Base-by-base conservation (phyloP, 2,329 filamentous ascomycete genomes). In the Microdochium trichocladiopsis region DNA sequence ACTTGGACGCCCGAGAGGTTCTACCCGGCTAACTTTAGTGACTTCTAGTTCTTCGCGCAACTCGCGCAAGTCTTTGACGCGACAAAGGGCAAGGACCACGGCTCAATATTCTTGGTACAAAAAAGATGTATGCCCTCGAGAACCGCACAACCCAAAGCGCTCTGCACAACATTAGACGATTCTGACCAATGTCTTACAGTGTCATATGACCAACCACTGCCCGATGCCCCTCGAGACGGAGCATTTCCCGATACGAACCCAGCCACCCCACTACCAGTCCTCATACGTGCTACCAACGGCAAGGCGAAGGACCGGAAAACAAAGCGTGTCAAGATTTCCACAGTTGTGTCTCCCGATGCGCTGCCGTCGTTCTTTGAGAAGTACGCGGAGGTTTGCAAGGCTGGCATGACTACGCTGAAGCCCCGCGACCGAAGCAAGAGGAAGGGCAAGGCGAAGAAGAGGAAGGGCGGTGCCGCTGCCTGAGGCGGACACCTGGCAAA, bases 301-400 rank as follows among this genome's bases (percentile, higher is more conserved):
- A 88, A 87, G 64, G 79, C 74, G 50, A 83, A 79, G 61, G 74
- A 71, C 56, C 76, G 78, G 56, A 76, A 78, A 52, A 68, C 74
- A 41, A 68, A 77, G 52, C 85, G 86, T 58, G 71, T 88, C 59
- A 95, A 92, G 69, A 66, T 96, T 24, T 90, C 89, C 2, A 97
- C 94, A 0, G 70, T 96, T 0, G 91, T 97, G 1, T 78, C 87
- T 52, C 82, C 87, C 1, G 82, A 86, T 53, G 82, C 87, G 4
- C 68, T 97, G 11, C 91, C 95, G 51, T 74, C 69, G 0, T 99
- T 99, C 65, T 99, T 91, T 68, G 73, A 76, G 25, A 79, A 82
- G 50, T 99, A 97, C 72, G 92, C 91, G 22, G 94, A 97, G 60
- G 79, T 91, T 2, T 96, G 92, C 72, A 96, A 95, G 74, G 75